Conservation (phyloP, 345 rosid species). For the Syzygium grande region DNA sequence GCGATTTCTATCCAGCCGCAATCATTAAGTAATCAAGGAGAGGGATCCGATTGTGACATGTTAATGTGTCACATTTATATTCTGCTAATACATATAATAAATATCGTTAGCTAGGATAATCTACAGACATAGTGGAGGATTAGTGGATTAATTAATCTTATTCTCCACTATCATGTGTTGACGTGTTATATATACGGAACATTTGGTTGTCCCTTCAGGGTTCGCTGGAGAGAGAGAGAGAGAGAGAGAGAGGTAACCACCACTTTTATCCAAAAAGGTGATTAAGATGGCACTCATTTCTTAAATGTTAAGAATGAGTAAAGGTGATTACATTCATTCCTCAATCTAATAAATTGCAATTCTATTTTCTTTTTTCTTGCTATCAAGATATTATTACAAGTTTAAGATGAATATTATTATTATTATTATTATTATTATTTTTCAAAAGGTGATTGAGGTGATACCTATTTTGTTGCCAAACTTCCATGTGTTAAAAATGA, state of each 20-base stretch:
- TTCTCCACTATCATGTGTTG: background rate
- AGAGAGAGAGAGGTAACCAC: background rate
- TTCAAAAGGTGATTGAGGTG: no score
- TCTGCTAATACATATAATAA: background rate
- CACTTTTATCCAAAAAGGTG: background rate
- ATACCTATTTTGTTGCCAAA: no score
- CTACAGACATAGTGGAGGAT: background rate
- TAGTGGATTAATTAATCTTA: background rate
- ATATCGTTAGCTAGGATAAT: background rate
- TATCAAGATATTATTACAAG: no score
- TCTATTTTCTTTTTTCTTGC: no score
- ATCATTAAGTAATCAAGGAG: background rate
- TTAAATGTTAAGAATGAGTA: background rate
- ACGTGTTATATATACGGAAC: background rate
- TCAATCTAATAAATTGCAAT: background rate
- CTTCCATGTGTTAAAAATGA: background rate
- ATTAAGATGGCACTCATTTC: background rate
- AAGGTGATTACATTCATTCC: background rate
- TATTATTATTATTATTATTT: no score
- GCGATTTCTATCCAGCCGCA: background rate
- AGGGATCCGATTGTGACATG: background rate
- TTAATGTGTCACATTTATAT: background rate
- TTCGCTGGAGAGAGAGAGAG: background rate
- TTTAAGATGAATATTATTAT: no score
- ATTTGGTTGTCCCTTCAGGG: background rate